phyloP scores from a whole-genome alignment of 176 grass and related monocot species.

The Musa itinerans region DNA sequence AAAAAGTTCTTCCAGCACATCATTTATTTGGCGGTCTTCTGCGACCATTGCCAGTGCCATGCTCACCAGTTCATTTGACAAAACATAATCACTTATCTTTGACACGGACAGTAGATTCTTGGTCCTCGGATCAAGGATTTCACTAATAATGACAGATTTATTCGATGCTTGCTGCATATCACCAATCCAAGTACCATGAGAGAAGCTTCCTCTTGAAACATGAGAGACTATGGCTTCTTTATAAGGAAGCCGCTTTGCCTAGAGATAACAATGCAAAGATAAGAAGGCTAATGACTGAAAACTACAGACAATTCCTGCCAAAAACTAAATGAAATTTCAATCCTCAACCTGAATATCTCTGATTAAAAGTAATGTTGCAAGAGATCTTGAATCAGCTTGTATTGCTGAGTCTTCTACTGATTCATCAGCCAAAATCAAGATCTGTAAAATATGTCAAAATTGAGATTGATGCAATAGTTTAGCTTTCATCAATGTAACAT shows the following conservation, averaged over 20 bases:
- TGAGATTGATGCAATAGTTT: slow-evolving; percentile 1
- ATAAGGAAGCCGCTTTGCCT: slow-evolving; percentile 65
- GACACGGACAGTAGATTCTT: slow-evolving; percentile 66
- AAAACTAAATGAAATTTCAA: slow-evolving; percentile 6
- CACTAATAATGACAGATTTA: slow-evolving; percentile 76
- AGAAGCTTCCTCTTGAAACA: slow-evolving; percentile 37
- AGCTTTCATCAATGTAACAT: background rate
- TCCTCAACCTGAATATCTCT: slow-evolving; percentile 67
- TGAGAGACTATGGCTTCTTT: slow-evolving; percentile 27
- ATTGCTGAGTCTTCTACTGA: slow-evolving; percentile 71
- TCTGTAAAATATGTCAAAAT: slow-evolving; percentile 28
- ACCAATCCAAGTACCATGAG: slow-evolving; percentile 77
- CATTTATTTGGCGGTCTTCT: slow-evolving; percentile 70
- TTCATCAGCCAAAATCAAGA: slow-evolving; percentile 67
- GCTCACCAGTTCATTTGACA: slow-evolving; percentile 80
- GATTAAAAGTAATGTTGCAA: slow-evolving; percentile 59
- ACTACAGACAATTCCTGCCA: background rate
- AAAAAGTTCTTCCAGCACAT: slow-evolving; percentile 68
- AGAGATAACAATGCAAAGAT: background rate
- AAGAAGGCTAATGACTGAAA: background rate
- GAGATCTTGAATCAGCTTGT: slow-evolving; percentile 67
- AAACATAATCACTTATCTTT: slow-evolving; percentile 69
- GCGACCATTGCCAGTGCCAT: slow-evolving; percentile 79
- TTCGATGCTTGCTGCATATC: slow-evolving; percentile 73
- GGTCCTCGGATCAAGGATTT: slow-evolving; percentile 74